Conservation (phyloP, 148 eudicot genomes). For the Rhododendron simsii region DNA sequence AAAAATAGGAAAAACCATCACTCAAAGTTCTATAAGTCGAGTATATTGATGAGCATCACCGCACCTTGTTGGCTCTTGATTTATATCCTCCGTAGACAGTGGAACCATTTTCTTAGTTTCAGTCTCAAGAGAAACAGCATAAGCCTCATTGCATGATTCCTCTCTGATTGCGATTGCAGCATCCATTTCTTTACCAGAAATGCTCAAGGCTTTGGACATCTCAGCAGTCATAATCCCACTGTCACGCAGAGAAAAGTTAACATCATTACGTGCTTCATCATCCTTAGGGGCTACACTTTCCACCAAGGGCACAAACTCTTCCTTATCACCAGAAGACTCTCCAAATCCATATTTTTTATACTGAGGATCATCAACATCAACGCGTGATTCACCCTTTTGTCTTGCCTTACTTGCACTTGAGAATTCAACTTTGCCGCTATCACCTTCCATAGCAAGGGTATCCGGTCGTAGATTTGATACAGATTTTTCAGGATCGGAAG, state of each 20-base stretch:
- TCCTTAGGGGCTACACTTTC: slow-evolving; percentile 22
- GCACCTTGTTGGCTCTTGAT: slow-evolving; percentile 48
- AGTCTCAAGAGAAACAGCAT: slow-evolving; percentile 12
- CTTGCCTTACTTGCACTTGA: slow-evolving; percentile 18
- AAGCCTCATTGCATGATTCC: slow-evolving; percentile 22
- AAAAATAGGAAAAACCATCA: slow-evolving; percentile 12
- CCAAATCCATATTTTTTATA: slow-evolving; percentile 7
- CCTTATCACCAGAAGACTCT: slow-evolving; percentile 8
- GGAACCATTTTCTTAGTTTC: slow-evolving; percentile 11
- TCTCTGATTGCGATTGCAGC: slow-evolving; percentile 19
- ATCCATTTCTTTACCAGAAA: slow-evolving; percentile 17
- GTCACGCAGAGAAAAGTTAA: slow-evolving; percentile 16
- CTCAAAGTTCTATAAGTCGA: neutral
- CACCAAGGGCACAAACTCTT: slow-evolving; percentile 14
- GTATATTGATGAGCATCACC: slow-evolving; percentile 11
- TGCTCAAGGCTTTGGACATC: slow-evolving; percentile 12
- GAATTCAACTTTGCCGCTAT: slow-evolving; percentile 5
- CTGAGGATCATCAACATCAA: slow-evolving; percentile 7
- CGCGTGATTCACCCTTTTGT: slow-evolving; percentile 15
- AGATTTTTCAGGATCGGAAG: slow-evolving; percentile 20
- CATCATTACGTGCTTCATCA: slow-evolving; percentile 12
- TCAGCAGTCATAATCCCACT: slow-evolving; percentile 21
- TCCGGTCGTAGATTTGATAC: slow-evolving; percentile 19
- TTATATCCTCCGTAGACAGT: slow-evolving; percentile 33
- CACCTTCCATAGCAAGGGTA: slow-evolving; percentile 17